A percentile compares a stretch with the other conserved stretches of the same genome.
phyloP scores from a whole-genome alignment of 2,329 filamentous ascomycete genomes.

The Stachybotrys chartarum region DNA sequence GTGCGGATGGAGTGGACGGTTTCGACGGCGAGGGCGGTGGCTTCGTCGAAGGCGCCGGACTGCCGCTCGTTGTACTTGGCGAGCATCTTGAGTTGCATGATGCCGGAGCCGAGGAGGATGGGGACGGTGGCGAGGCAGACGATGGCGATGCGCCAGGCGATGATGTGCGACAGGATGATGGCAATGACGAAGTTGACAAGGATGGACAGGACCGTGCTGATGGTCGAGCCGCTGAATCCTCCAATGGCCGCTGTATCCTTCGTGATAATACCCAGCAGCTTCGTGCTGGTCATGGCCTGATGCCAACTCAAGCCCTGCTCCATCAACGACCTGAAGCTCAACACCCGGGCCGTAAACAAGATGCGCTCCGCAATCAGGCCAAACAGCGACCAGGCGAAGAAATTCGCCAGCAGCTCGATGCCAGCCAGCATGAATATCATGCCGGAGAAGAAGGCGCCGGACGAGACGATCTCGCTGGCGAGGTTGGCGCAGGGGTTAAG shows the following conservation, averaged over 20 bases:
- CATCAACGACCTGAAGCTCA: slow-evolving; percentile 58
- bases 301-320: slow-evolving; percentile 66
- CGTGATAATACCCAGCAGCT: slow-evolving; percentile 61
- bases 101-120: slow-evolving; percentile 59
- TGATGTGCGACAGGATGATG: slow-evolving; percentile 61
- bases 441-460: slow-evolving; percentile 42
- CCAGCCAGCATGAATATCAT: slow-evolving; percentile 49
- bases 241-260: slow-evolving; percentile 60
- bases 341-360: slow-evolving; percentile 54
- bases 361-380: slow-evolving; percentile 51
- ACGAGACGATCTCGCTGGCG: slow-evolving; percentile 25
- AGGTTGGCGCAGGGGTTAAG: slow-evolving; percentile 39
- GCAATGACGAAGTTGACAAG: slow-evolving; percentile 60
- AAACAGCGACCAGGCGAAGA: slow-evolving; percentile 47
- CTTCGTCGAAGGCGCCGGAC: slow-evolving; percentile 55
- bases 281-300: slow-evolving; percentile 56
- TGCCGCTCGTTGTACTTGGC: slow-evolving; percentile 56
- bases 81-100: slow-evolving; percentile 60
- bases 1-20: slow-evolving; percentile 61
- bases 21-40: slow-evolving; percentile 59
- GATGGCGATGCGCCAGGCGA: slow-evolving; percentile 70
- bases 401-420: slow-evolving; percentile 43
- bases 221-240: slow-evolving; percentile 62
- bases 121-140: slow-evolving; percentile 65
- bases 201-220: slow-evolving; percentile 63